Percentiles rank a stretch among this genome's conserved stretches.
phyloP scores from a whole-genome alignment of 805 yeast genomes.

The Candida silvicultrix region DNA sequence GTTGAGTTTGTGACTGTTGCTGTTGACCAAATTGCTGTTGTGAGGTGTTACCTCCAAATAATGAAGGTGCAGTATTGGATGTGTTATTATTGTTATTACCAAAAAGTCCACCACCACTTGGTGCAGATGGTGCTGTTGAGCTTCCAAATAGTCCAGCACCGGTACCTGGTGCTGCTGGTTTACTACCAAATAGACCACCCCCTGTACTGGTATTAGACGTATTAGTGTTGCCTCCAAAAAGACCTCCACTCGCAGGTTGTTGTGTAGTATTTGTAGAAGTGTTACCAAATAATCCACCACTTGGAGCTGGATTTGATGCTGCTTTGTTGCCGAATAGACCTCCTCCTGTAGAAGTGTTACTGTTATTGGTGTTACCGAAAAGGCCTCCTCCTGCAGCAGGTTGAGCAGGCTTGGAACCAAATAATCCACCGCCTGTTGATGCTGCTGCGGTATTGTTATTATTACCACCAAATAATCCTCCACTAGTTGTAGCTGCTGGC shows the following conservation, averaged over 20 bases:
- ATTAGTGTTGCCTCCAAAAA: slow-evolving; percentile 12
- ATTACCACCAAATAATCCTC: slow-evolving; percentile 27
- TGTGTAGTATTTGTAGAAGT: neutral
- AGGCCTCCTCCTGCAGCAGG: slow-evolving; percentile 19
- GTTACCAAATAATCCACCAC: slow-evolving; percentile 24
- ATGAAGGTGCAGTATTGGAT: slow-evolving; percentile 15
- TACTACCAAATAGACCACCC: slow-evolving; percentile 20
- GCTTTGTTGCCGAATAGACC: slow-evolving; percentile 21
- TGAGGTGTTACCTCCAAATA: slow-evolving; percentile 26
- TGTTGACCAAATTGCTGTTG: slow-evolving; percentile 7
- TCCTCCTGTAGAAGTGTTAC: neutral
- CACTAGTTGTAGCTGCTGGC: slow-evolving; percentile 14
- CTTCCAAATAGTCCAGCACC: slow-evolving; percentile 24
- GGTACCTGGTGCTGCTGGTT: slow-evolving; percentile 6
- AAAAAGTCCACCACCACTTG: slow-evolving; percentile 4
- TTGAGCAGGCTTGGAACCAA: slow-evolving; percentile 17
- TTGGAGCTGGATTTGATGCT: slow-evolving; percentile 7
- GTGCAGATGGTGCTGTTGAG: neutral
- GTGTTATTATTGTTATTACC: slow-evolving; percentile 18
- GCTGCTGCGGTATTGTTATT: slow-evolving; percentile 5
- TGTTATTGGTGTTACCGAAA: slow-evolving; percentile 17
- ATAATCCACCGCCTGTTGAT: slow-evolving; percentile 20
- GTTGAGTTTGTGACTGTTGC: slow-evolving; percentile 31
- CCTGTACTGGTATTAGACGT: slow-evolving; percentile 8
- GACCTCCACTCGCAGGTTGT: slow-evolving; percentile 9